Evolutionary conservation across 306 rosid species (phyloP), one percentile per base, ranked within the genome.

Genomic region (Macrotyloma uniflorum): DNA sequence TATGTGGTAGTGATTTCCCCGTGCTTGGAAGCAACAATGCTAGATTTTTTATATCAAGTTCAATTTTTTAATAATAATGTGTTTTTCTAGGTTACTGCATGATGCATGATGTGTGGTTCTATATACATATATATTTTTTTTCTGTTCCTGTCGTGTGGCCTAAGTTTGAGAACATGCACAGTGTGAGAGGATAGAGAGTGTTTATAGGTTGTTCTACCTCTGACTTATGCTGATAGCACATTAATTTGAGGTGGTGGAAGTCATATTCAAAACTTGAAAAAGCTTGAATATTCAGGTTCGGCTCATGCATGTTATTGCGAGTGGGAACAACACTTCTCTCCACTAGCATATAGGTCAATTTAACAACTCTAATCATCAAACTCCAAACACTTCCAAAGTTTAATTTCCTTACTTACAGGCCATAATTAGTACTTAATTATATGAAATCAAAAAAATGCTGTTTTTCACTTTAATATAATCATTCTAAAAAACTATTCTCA

Each of bases 1-100:
- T 80, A 74, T 84, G 89, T 72, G 86, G 85, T 24, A 14, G 79
- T 54, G 71, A 33, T 72, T 74, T 57, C 46, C 32, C 78, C 61
- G 32, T 20, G 20, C 22, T 72, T 18, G 9, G 12, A 13, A 8
- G 10, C 7, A 62, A 61, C 1, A 62, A 32, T 0, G 5, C 3
- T 10, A n/a, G n/a, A 18, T 66, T 16, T 23, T 18, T 51, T 16
- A 50, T 51, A 5, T 67, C 12, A 67, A 33, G n/a, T 19, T 50
- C 62, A 62, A 15, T 2, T 2, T 18, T 47, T 75, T 15, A 18
- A 75, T 57, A 49, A 50, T 14, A 9, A 73, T 42, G 54, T 46
- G 50, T 67, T 46, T 50, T 70, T 38, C 55, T 70, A 12, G 12
- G 46, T 69, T 20, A 65, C 26, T 73, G 58, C 15, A 54, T 72